These are phyloP conservation scores for Zymoseptoria pseudotritici DNA, from an alignment of 2,329 filamentous ascomycete species.

Conservation along the genomic window DNA sequence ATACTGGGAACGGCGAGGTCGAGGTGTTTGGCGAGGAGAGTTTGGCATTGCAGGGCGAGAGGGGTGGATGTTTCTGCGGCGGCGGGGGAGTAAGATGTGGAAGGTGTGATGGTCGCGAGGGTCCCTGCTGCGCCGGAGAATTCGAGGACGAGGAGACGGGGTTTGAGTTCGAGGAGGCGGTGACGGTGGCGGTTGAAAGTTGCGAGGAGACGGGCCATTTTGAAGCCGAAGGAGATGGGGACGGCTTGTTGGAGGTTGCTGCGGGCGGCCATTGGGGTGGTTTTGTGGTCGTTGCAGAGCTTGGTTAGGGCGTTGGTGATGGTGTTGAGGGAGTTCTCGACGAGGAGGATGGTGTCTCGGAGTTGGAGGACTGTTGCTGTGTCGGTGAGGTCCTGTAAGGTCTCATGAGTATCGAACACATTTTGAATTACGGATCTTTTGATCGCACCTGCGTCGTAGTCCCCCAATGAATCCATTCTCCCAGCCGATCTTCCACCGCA, in stretches of 20 bases:
- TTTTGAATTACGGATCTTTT: too few relatives aligned
- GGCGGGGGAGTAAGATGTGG: constrained; percentile 9
- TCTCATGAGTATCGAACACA: not conserved
- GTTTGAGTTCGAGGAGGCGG: constrained; percentile 18
- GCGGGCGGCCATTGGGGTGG: constrained; percentile 25
- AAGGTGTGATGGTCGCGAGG: constrained; percentile 20
- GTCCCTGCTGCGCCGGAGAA: constrained; percentile 27
- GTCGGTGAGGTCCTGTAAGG: constrained; percentile 22
- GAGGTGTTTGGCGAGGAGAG: constrained; percentile 17
- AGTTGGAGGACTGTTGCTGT: constrained; percentile 25
- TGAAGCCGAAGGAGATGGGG: constrained; percentile 27
- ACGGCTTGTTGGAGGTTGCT: constrained; percentile 27
- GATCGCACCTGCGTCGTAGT: constrained; percentile 18
- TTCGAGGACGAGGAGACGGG: constrained; percentile 20
- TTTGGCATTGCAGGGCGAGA: constrained; percentile 20
- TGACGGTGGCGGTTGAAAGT: constrained; percentile 22
- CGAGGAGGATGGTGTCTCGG: constrained; percentile 19
- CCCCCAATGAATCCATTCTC: constrained; percentile 28
- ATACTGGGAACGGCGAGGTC: constrained; percentile 20
- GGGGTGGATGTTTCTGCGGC: constrained; percentile 2
- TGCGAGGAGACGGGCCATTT: constrained; percentile 23
- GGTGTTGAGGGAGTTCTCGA: constrained; percentile 12
- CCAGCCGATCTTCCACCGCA: constrained; percentile 17
- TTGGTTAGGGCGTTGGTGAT: constrained; percentile 13
- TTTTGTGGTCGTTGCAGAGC: constrained; percentile 19